These are phyloP conservation scores for Zarea fungicola DNA, from an alignment of 2,329 filamentous ascomycete species.

Conservation along the genomic window DNA sequence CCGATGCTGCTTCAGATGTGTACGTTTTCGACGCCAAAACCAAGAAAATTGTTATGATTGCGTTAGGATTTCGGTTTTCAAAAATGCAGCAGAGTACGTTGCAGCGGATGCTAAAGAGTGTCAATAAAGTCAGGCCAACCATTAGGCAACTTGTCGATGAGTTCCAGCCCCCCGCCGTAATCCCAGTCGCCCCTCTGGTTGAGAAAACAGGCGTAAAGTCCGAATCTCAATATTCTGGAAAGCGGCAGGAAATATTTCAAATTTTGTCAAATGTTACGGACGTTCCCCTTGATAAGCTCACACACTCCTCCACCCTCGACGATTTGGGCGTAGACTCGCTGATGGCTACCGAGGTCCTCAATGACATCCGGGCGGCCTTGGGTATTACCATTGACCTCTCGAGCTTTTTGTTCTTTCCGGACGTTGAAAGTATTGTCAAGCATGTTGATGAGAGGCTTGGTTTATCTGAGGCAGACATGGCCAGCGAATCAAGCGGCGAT, in stretches of 20 bases:
- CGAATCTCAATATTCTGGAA: no score
- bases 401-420: not conserved
- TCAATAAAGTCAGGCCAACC: no score
- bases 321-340: conserved; percentile 1
- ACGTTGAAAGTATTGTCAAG: not conserved
- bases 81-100: not conserved
- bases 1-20: not conserved
- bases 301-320: not conserved
- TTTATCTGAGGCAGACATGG: no score
- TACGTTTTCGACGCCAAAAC: not conserved
- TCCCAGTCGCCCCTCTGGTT: not conserved
- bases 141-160: no score
- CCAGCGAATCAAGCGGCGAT: not conserved
- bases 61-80: not conserved
- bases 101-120: no score
- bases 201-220: no score
- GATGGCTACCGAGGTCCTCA: not conserved
- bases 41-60: not conserved
- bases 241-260: not conserved
- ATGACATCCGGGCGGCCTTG: not conserved
- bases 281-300: not conserved
- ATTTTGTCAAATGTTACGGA: not conserved
- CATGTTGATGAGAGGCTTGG: not conserved
- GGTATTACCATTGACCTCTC: not conserved
- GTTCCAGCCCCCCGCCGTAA: no score